Conservation (phyloP, 2,329 filamentous ascomycete genomes). For the Pseudogymnoascus sp. region DNA sequence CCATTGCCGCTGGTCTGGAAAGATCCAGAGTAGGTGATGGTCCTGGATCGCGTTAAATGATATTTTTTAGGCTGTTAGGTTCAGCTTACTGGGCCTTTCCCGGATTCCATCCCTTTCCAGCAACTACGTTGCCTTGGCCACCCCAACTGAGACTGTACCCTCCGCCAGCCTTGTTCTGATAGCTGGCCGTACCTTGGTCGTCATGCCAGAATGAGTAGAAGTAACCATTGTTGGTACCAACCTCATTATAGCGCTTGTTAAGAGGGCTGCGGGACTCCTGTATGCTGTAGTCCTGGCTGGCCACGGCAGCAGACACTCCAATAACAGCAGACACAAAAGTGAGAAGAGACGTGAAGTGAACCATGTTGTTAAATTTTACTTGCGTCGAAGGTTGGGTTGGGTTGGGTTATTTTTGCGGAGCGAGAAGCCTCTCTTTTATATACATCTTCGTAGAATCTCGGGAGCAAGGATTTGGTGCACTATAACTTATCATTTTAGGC, state of each 20-base stretch:
- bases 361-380: background rate
- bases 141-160: too few species aligned
- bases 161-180: too few species aligned
- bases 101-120: too few species aligned
- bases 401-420: background rate
- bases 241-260: background rate
- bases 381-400: background rate
- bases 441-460: background rate
- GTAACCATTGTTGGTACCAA: background rate
- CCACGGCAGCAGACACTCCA: background rate
- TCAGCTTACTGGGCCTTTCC: too few species aligned
- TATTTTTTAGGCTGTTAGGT: too few species aligned
- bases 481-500: background rate
- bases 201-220: too few species aligned
- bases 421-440: background rate
- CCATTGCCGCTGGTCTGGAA: conserved; percentile 32
- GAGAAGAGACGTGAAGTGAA: background rate
- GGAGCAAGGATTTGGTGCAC: background rate
- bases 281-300: background rate
- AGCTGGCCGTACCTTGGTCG: too few species aligned
- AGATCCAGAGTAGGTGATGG: conserved; percentile 35
- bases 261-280: background rate
- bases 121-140: too few species aligned
- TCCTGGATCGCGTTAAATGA: background rate
- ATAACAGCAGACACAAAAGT: background rate